Conservation (phyloP, 768 basidiomycete species). For the Leccinum fibrillosum region DNA sequence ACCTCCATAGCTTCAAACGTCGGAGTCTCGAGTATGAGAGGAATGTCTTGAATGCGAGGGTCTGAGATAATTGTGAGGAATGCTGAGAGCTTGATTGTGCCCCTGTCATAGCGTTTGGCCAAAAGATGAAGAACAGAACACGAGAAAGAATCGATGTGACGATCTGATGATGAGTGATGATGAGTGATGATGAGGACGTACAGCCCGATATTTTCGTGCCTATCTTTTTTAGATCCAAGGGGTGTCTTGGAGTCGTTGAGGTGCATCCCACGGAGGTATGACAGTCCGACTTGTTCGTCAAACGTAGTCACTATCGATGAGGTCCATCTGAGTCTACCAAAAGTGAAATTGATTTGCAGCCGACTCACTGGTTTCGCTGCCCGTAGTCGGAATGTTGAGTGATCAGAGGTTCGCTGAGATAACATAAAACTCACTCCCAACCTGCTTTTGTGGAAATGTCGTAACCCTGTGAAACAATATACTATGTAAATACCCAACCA, state of each 20-base stretch:
- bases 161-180: not conserved
- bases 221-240: constrained; percentile 63
- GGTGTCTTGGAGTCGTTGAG: constrained; percentile 78
- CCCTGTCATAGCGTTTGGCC: constrained; percentile 38
- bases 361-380: constrained; percentile 26
- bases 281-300: constrained; percentile 62
- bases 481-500: not conserved
- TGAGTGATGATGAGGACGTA: constrained; percentile 45
- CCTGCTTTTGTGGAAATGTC: constrained; percentile 71
- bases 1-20: constrained; percentile 62
- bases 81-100: constrained; percentile 57
- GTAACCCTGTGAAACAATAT: constrained; percentile 52
- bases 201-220: constrained; percentile 86
- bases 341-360: not conserved
- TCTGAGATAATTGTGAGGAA: constrained; percentile 72
- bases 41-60: constrained; percentile 62
- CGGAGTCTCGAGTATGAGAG: constrained; percentile 82
- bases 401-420: not conserved
- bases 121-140: not conserved
- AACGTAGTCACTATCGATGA: constrained; percentile 55
- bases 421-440: constrained; percentile 54
- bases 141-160: not conserved
- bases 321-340: not conserved
- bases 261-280: constrained; percentile 80
- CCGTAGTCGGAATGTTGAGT: not conserved